A percentile compares a stretch with the other conserved stretches of the same genome.
phyloP scores from a whole-genome alignment of 2,329 filamentous ascomycete species.

The Rosellinia necatrix region DNA sequence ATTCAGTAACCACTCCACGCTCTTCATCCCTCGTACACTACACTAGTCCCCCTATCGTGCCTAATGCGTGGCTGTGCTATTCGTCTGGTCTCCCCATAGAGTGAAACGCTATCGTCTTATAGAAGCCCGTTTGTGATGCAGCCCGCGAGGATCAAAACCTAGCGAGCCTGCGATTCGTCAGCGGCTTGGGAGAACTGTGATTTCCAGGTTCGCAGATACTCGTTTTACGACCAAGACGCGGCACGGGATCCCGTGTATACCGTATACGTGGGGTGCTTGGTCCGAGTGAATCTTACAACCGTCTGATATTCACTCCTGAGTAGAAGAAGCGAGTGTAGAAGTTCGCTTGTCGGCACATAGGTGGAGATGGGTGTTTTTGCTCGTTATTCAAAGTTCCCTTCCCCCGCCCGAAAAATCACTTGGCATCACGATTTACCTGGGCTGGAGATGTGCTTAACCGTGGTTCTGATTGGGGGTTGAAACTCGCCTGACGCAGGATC shows the following conservation, averaged over 20 bases:
- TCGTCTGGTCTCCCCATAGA: neutral
- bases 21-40: constrained; percentile 11
- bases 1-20: neutral
- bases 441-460: neutral
- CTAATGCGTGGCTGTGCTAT: neutral
- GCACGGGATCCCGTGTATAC: constrained; percentile 5
- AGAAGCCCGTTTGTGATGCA: neutral
- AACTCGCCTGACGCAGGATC: constrained; percentile 24
- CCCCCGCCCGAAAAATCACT: constrained; percentile 2
- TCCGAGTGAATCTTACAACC: constrained; percentile 7
- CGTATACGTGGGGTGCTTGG: too few species aligned
- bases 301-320: constrained; percentile 2
- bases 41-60: neutral
- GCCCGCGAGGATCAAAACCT: neutral
- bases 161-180: constrained; percentile 1
- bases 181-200: neutral
- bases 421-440: constrained; percentile 7
- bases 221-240: neutral
- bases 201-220: neutral
- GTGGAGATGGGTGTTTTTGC: neutral
- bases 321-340: neutral
- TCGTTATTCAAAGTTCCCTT: neutral
- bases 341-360: neutral
- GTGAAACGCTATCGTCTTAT: neutral
- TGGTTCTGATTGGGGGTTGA: constrained; percentile 15